phyloP scores from a whole-genome alignment of 129 eudicot genomes.

The Mikania micrantha region DNA sequence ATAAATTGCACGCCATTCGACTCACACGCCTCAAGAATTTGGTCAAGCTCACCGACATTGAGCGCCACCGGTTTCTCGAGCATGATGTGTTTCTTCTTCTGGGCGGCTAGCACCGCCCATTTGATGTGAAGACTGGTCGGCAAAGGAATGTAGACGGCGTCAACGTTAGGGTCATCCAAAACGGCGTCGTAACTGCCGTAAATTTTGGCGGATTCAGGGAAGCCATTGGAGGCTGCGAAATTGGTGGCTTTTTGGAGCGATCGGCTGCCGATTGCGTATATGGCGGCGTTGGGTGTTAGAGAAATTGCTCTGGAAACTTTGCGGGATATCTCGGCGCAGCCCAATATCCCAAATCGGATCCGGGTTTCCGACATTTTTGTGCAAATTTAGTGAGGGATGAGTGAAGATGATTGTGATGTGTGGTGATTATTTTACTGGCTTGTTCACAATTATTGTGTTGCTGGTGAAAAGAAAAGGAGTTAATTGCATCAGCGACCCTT shows the following conservation, averaged over 20 bases:
- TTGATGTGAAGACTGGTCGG: constrained; percentile 64
- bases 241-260: constrained; percentile 49
- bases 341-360: constrained; percentile 62
- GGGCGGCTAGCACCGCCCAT: constrained; percentile 76
- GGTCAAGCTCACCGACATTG: constrained; percentile 37
- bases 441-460: no score
- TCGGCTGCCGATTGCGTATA: constrained; percentile 76
- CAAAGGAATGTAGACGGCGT: constrained; percentile 66
- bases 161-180: constrained; percentile 60
- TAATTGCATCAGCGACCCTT: no score
- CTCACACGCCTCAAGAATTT: constrained; percentile 48
- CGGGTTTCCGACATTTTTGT: constrained; percentile 30
- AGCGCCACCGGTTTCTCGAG: constrained; percentile 81
- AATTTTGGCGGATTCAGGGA: constrained; percentile 43
- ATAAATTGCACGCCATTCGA: constrained; percentile 60
- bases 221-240: constrained; percentile 49
- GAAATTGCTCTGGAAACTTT: constrained; percentile 58
- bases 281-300: constrained; percentile 48
- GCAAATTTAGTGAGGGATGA: background rate
- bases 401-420: background rate
- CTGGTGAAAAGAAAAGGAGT: no score
- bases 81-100: constrained; percentile 71
- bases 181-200: constrained; percentile 73
- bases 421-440: background rate
- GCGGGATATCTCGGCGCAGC: constrained; percentile 69